These are phyloP conservation scores for Gossypium turneri DNA, from an alignment of 345 rosid species.

Conservation along the genomic window DNA sequence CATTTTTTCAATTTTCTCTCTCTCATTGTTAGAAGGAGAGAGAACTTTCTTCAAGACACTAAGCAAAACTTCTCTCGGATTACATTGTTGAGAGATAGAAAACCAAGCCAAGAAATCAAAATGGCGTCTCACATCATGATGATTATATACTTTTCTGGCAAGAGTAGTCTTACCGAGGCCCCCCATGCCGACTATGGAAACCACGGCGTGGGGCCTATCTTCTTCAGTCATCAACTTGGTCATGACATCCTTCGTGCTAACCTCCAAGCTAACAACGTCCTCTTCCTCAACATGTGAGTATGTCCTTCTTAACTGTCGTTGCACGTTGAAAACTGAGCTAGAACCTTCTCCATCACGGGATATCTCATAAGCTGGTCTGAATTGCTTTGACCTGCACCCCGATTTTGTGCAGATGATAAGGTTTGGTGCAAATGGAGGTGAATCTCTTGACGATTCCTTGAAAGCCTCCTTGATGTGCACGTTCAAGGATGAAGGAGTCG, in stretches of 20 bases:
- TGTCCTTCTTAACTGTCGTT: too few species aligned
- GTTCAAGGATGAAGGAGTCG: too few species aligned
- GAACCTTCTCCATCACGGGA: too few species aligned
- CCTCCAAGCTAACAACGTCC: too few species aligned
- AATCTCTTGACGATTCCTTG: too few species aligned
- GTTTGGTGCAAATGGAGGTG: too few species aligned
- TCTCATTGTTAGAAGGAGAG: neutral
- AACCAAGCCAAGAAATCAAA: conserved; percentile 30
- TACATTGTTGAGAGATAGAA: conserved; percentile 32
- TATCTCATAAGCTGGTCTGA: too few species aligned
- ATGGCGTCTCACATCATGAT: neutral
- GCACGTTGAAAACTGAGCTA: too few species aligned
- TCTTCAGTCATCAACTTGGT: neutral
- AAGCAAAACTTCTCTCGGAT: conserved; percentile 22
- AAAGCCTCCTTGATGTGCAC: too few species aligned
- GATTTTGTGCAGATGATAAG: too few species aligned
- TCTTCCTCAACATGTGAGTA: too few species aligned
- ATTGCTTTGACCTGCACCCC: too few species aligned
- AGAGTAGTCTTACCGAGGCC: conserved; percentile 28
- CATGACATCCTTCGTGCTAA: neutral
- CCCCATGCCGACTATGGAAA: conserved; percentile 21
- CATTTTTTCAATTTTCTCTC: neutral
- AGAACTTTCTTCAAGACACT: conserved; percentile 20
- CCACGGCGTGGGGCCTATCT: neutral
- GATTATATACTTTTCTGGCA: conserved; percentile 30